Percentiles rank a stretch among this genome's conserved stretches.
Conservation (phyloP, 768 basidiomycete genomes). For the Termitomyces heimii region DNA sequence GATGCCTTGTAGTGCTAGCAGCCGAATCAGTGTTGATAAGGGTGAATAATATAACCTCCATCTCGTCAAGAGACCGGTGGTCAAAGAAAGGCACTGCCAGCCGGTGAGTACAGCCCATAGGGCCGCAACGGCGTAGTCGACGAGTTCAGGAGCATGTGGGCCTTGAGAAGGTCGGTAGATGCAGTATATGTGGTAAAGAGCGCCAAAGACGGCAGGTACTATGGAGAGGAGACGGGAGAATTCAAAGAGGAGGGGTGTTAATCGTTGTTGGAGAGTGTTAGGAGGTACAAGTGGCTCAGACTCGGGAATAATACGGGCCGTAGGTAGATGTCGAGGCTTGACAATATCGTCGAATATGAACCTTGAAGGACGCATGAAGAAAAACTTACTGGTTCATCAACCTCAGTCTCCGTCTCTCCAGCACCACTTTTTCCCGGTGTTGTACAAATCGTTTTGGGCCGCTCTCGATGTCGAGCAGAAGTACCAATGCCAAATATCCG, state of each 20-base stretch:
- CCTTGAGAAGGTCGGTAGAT: slow-evolving; percentile 36
- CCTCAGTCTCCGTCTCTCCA: slow-evolving; percentile 76
- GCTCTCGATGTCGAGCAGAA: slow-evolving; percentile 20
- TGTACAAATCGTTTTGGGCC: slow-evolving; percentile 55
- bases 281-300: slow-evolving; percentile 48
- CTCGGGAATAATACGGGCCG: slow-evolving; percentile 51
- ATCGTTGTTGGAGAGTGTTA: slow-evolving; percentile 33
- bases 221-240: slow-evolving; percentile 64
- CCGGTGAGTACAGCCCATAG: slow-evolving; percentile 84
- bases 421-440: slow-evolving; percentile 53
- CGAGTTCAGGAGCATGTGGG: slow-evolving; percentile 34
- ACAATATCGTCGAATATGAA: background rate
- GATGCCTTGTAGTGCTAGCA: slow-evolving; percentile 89
- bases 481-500: slow-evolving; percentile 24
- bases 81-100: slow-evolving; percentile 81
- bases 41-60: slow-evolving; percentile 92
- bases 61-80: slow-evolving; percentile 82
- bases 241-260: slow-evolving; percentile 63
- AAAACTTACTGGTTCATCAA: slow-evolving; percentile 64
- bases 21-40: slow-evolving; percentile 81
- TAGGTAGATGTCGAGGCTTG: slow-evolving; percentile 64
- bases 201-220: slow-evolving; percentile 66
- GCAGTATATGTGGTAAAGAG: slow-evolving; percentile 46
- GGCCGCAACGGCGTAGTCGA: slow-evolving; percentile 63
- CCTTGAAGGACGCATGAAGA: background rate